These are phyloP conservation scores for Gilbertella persicaria DNA, from an alignment of 371 early-diverging fungal genomes.

Conservation along the genomic window DNA sequence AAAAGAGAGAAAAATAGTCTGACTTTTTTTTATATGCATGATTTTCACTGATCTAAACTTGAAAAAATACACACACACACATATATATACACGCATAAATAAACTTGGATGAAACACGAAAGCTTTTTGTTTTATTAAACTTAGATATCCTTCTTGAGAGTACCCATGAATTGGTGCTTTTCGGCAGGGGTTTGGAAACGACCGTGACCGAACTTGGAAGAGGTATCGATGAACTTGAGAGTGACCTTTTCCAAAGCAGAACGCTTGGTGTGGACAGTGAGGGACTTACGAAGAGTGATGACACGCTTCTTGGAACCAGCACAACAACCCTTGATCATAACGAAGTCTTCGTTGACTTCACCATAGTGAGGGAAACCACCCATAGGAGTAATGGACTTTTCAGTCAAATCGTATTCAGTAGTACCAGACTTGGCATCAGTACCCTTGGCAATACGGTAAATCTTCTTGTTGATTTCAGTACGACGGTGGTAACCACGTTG, in stretches of 20 bases:
- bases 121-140: too few relatives aligned
- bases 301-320: slow-evolving; percentile 99
- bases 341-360: slow-evolving; percentile 96
- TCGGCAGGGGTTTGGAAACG: slow-evolving; percentile 99
- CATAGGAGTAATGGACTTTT: slow-evolving; percentile 98
- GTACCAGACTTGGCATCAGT: slow-evolving; percentile 83
- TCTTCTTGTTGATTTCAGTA: slow-evolving; percentile 99
- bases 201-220: slow-evolving; percentile 99
- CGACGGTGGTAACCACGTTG: slow-evolving; percentile 99
- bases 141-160: slow-evolving; percentile 86
- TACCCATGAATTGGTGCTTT: slow-evolving; percentile 97
- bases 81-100: not conserved
- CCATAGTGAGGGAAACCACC: slow-evolving; percentile 99
- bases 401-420: slow-evolving; percentile 99
- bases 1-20: slow-evolving; percentile 3
- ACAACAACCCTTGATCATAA: slow-evolving; percentile 99
- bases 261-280: slow-evolving; percentile 93
- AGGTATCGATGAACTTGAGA: slow-evolving; percentile 99
- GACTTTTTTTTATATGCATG: slow-evolving; percentile 6
- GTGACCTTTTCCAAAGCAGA: slow-evolving; percentile 95
- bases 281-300: slow-evolving; percentile 98
- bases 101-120: too few relatives aligned
- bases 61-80: not conserved
- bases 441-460: slow-evolving; percentile 98
- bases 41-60: not conserved